Percentiles rank a stretch among this genome's conserved stretches.
Evolutionary conservation across 2,329 filamentous ascomycete genomes (phyloP).

Genomic region (Monilinia fructigena): DNA sequence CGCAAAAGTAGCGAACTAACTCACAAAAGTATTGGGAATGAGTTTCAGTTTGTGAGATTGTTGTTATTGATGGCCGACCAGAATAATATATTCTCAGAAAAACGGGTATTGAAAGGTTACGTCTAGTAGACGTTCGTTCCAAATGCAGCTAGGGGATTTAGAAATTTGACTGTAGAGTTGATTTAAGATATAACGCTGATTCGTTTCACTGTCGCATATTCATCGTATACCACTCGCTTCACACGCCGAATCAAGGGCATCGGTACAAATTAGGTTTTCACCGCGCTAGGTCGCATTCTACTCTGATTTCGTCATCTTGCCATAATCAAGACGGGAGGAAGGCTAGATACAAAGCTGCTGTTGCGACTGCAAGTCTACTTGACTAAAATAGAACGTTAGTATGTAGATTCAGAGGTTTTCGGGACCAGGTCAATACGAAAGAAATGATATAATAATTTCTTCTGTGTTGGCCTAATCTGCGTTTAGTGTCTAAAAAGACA

Average conservation of each 20-base stretch:
- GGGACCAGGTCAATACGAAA: too few species aligned
- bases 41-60: not conserved
- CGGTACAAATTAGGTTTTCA: not conserved
- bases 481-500: not conserved
- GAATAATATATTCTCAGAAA: not conserved
- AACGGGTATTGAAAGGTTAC: not conserved
- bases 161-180: too few species aligned
- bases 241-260: not conserved
- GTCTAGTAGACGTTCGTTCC: not conserved
- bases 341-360: not conserved
- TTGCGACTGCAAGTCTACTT: not conserved
- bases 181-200: not conserved
- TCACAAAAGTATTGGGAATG: not conserved
- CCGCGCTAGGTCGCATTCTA: too few species aligned
- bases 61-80: not conserved
- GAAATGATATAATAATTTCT: not conserved
- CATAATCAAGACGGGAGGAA: too few species aligned
- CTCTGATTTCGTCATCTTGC: too few species aligned
- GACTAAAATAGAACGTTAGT: not conserved
- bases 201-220: not conserved
- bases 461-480: not conserved
- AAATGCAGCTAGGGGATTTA: not conserved
- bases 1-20: not conserved
- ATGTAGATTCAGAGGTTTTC: not conserved
- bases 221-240: not conserved